These are phyloP conservation scores for Agroathelia rolfsii DNA, from an alignment of 1,284 basidiomycete genomes.

Conservation along the genomic window DNA sequence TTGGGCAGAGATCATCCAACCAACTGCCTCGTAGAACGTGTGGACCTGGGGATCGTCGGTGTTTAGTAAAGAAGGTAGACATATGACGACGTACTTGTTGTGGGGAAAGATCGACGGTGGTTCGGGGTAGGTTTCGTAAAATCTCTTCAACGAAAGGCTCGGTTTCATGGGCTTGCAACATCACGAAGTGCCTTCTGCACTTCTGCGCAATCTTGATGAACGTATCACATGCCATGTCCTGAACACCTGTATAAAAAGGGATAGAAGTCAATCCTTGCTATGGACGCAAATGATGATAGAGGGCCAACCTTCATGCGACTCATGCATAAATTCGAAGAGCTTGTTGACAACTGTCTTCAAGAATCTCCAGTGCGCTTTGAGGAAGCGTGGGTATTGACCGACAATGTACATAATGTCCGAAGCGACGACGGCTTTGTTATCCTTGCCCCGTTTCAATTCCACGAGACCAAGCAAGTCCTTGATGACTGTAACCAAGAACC, in stretches of 20 bases:
- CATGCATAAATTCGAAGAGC: conserved; percentile 99
- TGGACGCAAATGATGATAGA: conserved; percentile 8
- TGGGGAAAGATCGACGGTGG: conserved; percentile 91
- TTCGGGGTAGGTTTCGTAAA: conserved; percentile 82
- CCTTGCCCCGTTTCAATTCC: conserved; percentile 98
- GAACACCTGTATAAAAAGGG: conserved; percentile 62
- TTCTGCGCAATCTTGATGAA: conserved; percentile 99
- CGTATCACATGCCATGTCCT: conserved; percentile 99
- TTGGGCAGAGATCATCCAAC: conserved; percentile 99
- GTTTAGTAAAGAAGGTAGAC: background rate
- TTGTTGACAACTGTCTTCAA: conserved; percentile 99
- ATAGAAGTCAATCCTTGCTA: conserved; percentile 9
- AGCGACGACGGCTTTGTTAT: conserved; percentile 99
- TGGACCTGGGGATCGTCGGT: conserved; percentile 52
- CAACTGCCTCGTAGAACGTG: conserved; percentile 96
- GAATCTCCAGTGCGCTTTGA: conserved; percentile 99
- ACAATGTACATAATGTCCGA: conserved; percentile 99
- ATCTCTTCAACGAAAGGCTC: conserved; percentile 99
- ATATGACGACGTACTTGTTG: conserved; percentile 56
- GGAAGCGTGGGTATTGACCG: conserved; percentile 98
- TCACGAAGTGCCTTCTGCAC: conserved; percentile 95
- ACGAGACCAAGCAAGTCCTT: conserved; percentile 95
- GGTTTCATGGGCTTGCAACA: conserved; percentile 95
- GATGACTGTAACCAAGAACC: conserved; percentile 98
- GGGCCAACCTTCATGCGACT: conserved; percentile 86